phyloP scores from a whole-genome alignment of 768 basidiomycete species.

The Rhizopogon salebrosus region DNA sequence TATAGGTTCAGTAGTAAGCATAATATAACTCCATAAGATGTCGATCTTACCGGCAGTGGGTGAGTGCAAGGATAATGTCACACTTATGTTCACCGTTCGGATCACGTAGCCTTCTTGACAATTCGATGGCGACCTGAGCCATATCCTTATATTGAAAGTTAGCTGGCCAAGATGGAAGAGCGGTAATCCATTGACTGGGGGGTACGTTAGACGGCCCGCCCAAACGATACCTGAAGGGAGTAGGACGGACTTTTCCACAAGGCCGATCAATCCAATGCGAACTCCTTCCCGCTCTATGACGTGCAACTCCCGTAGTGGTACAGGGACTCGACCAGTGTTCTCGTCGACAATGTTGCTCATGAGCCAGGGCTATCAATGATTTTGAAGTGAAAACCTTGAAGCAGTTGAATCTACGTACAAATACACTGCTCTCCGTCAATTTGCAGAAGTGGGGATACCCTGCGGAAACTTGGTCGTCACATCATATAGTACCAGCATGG shows the following conservation, averaged over 20 bases:
- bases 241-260: constrained; percentile 70
- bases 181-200: constrained; percentile 83
- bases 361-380: constrained; percentile 67
- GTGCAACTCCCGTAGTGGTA: constrained; percentile 52
- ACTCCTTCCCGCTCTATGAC: constrained; percentile 68
- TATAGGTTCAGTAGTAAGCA: constrained; percentile 6
- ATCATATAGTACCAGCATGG: background rate
- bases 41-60: constrained; percentile 63
- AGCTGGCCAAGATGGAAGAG: constrained; percentile 81
- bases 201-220: background rate
- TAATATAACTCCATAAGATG: background rate
- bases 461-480: constrained; percentile 15
- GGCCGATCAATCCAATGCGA: constrained; percentile 76
- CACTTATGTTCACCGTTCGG: constrained; percentile 63
- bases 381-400: background rate
- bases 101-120: constrained; percentile 72
- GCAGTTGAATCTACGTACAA: constrained; percentile 42
- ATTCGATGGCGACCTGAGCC: constrained; percentile 61
- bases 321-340: constrained; percentile 57
- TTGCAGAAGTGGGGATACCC: constrained; percentile 62
- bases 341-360: constrained; percentile 82
- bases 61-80: constrained; percentile 82
- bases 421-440: constrained; percentile 67
- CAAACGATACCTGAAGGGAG: background rate
- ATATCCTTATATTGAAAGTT: constrained; percentile 76